These are phyloP conservation scores for Cicer yamashitae DNA, from an alignment of 306 rosid species.

Conservation along the genomic window DNA sequence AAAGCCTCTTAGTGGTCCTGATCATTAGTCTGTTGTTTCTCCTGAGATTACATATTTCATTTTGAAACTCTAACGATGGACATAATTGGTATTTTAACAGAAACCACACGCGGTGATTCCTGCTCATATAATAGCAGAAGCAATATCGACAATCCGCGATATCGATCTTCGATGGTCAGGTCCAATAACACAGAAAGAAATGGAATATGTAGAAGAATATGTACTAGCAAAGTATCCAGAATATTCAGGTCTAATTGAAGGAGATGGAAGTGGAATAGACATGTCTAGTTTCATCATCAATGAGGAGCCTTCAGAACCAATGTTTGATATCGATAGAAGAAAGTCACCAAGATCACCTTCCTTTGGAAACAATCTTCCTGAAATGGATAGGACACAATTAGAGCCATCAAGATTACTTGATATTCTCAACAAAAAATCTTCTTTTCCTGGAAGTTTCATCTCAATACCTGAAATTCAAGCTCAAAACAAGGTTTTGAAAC, in stretches of 20 bases:
- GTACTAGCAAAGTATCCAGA: constrained; percentile 83
- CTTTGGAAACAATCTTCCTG: constrained; percentile 70
- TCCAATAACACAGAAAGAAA: constrained; percentile 86
- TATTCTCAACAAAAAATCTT: constrained; percentile 65
- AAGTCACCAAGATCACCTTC: constrained; percentile 67
- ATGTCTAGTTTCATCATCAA: constrained; percentile 62
- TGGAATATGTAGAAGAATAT: constrained; percentile 74
- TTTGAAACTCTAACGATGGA: constrained; percentile 16
- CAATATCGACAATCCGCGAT: constrained; percentile 67
- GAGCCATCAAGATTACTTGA: constrained; percentile 85
- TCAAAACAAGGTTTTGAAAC: constrained; percentile 69
- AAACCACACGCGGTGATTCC: constrained; percentile 62
- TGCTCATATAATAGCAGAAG: constrained; percentile 77
- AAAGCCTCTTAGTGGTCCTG: too few relatives aligned
- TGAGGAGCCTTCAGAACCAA: constrained; percentile 59
- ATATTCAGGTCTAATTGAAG: constrained; percentile 61
- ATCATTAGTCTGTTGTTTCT: too few relatives aligned
- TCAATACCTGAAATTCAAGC: constrained; percentile 80
- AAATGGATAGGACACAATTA: constrained; percentile 69
- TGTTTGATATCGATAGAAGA: constrained; percentile 50
- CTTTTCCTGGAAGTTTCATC: constrained; percentile 79
- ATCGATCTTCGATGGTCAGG: constrained; percentile 89
- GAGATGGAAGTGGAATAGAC: constrained; percentile 57
- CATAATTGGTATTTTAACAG: constrained; percentile 49
- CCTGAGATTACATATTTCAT: background rate